Conservation (phyloP, 139 green algal genomes). For the Diplosphaera chodatii region DNA sequence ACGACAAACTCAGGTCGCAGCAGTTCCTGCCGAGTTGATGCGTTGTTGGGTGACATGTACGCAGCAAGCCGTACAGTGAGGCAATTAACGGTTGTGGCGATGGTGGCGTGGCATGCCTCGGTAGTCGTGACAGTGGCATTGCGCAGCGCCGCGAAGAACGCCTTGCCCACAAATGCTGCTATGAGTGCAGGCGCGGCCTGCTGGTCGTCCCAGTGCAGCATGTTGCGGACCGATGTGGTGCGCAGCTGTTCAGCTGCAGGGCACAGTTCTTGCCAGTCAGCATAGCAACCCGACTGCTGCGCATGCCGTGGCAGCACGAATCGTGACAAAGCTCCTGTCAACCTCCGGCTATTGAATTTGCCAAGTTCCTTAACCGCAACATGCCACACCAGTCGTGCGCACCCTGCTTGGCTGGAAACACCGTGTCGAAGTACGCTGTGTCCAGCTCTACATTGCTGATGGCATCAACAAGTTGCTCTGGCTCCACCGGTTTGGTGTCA, state of each 20-base stretch:
- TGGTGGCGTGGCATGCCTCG: too few species aligned
- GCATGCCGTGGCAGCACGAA: too few species aligned
- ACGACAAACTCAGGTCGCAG: not conserved
- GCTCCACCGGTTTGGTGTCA: not conserved
- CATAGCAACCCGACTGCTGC: too few species aligned
- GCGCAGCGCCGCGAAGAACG: constrained; percentile 55
- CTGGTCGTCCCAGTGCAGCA: constrained; percentile 48
- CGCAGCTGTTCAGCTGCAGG: constrained; percentile 5
- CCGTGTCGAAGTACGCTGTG: constrained; percentile 37
- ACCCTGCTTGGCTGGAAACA: constrained; percentile 18
- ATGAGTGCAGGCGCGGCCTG: constrained; percentile 28
- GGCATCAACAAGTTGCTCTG: constrained; percentile 8
- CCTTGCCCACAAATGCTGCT: constrained; percentile 52
- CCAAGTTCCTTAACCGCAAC: too few species aligned
- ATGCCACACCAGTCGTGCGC: not conserved
- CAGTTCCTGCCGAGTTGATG: too few species aligned
- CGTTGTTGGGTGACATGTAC: too few species aligned
- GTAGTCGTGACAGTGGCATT: constrained; percentile 20
- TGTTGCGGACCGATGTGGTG: constrained; percentile 14
- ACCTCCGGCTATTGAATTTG: too few species aligned
- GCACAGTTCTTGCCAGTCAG: too few species aligned
- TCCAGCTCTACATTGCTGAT: constrained; percentile 10
- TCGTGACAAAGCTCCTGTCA: too few species aligned
- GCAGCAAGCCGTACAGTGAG: too few species aligned
- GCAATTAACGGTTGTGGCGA: too few species aligned